phyloP scores from a whole-genome alignment of 176 grass and related monocot genomes.

The Tuctoria greenei region DNA sequence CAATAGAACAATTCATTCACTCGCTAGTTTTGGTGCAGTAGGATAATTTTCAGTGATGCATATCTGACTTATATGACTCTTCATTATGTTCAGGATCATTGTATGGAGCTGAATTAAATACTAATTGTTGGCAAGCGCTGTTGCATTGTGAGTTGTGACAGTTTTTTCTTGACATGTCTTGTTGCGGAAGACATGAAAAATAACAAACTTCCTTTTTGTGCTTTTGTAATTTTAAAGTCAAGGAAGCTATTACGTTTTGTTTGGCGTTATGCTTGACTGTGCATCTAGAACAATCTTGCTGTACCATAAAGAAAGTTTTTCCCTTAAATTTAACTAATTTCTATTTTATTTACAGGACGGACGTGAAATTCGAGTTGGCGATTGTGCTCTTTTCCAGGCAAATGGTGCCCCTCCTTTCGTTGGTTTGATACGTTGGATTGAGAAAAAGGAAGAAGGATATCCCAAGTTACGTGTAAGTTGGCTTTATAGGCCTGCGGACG shows the following conservation, averaged over 20 bases:
- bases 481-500: conserved; percentile 74
- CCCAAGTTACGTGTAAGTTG: conserved; percentile 69
- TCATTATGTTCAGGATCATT: background rate
- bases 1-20: background rate
- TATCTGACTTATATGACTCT: background rate
- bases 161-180: background rate
- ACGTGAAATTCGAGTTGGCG: conserved; percentile 64
- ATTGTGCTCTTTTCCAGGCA: conserved; percentile 68
- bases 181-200: background rate
- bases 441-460: conserved; percentile 46
- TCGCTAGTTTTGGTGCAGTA: background rate
- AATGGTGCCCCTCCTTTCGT: conserved; percentile 67
- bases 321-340: background rate
- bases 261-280: background rate
- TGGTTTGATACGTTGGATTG: conserved; percentile 79
- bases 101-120: background rate
- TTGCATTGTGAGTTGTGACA: background rate
- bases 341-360: conserved; percentile 63
- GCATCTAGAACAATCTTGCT: background rate
- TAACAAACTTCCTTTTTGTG: background rate
- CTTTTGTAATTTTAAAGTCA: background rate
- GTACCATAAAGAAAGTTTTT: background rate
- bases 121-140: background rate
- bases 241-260: background rate
- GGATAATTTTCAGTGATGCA: conserved; percentile 1